Evolutionary conservation across 768 basidiomycete genomes (phyloP).

Genomic region (Lactarius pseudohatsudake): DNA sequence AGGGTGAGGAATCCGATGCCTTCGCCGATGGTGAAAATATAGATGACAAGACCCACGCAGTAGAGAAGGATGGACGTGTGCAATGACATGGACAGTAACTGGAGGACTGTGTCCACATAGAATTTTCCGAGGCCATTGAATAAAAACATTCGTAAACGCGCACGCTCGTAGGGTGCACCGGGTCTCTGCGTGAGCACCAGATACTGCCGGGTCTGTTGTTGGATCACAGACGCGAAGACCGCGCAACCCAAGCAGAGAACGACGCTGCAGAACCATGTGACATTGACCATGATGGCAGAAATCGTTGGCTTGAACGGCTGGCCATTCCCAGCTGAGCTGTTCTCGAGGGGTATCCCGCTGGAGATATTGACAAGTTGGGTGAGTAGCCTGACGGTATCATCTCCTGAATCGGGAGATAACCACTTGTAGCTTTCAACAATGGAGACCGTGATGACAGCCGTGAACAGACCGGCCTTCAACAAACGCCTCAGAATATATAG

Average conservation of each 20-base stretch:
- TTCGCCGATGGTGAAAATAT: too few species aligned
- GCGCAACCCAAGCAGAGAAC: slow-evolving; percentile 8
- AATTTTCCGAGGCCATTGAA: background rate
- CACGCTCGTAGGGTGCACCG: background rate
- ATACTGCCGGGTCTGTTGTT: slow-evolving; percentile 1
- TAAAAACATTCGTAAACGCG: background rate
- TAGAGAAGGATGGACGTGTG: slow-evolving; percentile 16
- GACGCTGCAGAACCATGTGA: slow-evolving; percentile 21
- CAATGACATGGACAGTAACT: background rate
- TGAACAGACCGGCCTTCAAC: slow-evolving; percentile 23
- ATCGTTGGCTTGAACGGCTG: slow-evolving; percentile 2
- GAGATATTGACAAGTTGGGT: slow-evolving; percentile 8
- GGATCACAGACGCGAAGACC: slow-evolving; percentile 15
- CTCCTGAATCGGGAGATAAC: slow-evolving; percentile 4
- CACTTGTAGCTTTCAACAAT: slow-evolving; percentile 20
- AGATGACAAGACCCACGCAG: slow-evolving; percentile 10
- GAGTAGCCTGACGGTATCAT: slow-evolving; percentile 1
- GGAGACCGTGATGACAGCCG: slow-evolving; percentile 15
- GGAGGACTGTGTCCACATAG: background rate
- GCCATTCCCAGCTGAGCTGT: background rate
- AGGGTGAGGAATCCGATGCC: background rate
- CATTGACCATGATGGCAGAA: slow-evolving; percentile 12
- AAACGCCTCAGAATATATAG: background rate
- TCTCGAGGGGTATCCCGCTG: background rate
- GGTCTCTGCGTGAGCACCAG: background rate